phyloP scores from a whole-genome alignment of 306 rosid genomes.

The Vigna angularis region DNA sequence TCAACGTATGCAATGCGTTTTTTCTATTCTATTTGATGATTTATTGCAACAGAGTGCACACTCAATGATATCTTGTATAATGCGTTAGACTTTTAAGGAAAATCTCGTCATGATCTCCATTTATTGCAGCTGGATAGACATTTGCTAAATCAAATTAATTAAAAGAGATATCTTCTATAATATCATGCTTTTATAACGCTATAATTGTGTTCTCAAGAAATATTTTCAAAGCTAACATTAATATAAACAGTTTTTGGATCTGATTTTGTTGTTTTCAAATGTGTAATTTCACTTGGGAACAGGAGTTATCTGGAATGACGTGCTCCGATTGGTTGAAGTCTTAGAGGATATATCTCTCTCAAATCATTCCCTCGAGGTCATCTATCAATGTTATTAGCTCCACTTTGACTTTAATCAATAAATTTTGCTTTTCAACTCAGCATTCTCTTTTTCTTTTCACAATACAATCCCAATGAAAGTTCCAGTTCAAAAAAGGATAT shows the following conservation, averaged over 20 bases:
- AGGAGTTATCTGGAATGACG: constrained; percentile 77
- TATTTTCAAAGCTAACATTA: not conserved
- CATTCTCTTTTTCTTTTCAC: constrained; percentile 14
- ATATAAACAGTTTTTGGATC: constrained; percentile 8
- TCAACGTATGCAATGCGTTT: constrained; percentile 1
- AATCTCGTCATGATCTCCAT: constrained; percentile 5
- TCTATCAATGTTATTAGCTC: constrained; percentile 33
- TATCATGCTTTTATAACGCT: constrained; percentile 22
- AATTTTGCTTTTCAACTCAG: constrained; percentile 9
- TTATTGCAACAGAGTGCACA: not conserved
- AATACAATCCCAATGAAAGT: not conserved
- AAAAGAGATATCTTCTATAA: not conserved
- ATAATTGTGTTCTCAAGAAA: not conserved
- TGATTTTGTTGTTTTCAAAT: constrained; percentile 17
- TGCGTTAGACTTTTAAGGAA: constrained; percentile 1
- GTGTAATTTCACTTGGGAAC: constrained; percentile 42
- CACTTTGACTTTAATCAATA: constrained; percentile 18
- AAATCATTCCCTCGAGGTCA: constrained; percentile 67
- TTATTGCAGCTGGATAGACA: not conserved
- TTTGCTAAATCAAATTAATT: constrained; percentile 14
- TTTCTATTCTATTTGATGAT: constrained; percentile 1
- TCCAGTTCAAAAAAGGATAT: constrained; percentile 25
- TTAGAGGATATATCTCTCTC: constrained; percentile 60
- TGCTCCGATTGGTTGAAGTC: constrained; percentile 68
- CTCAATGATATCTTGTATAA: not conserved